A percentile compares a stretch with the other conserved stretches of the same genome.
Evolutionary conservation across 352 stramenopile species (phyloP).

Genomic region (Phytophthora vignae): DNA sequence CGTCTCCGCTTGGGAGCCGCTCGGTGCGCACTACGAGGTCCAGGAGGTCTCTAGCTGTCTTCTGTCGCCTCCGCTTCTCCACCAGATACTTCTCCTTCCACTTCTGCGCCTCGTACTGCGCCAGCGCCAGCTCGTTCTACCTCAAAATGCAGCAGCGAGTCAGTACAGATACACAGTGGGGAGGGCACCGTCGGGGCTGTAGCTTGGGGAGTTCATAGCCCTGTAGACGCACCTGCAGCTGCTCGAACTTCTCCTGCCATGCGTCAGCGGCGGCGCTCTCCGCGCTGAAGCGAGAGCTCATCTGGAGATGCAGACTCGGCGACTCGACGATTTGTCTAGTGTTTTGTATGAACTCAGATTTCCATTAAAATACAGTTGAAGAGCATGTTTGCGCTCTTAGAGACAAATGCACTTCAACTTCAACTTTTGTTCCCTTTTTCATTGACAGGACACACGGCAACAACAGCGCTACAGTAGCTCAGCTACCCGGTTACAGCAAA

Average conservation of each 20-base stretch:
- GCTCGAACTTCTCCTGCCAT: slow-evolving; percentile 53
- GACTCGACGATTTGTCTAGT: background rate
- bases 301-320: background rate
- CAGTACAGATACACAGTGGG: slow-evolving; percentile 1
- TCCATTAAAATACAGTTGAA: slow-evolving; percentile 7
- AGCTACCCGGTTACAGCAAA: slow-evolving; percentile 4
- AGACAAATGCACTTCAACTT: slow-evolving; percentile 11
- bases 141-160: slow-evolving; percentile 5
- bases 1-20: slow-evolving; percentile 27
- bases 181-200: no score
- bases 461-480: background rate
- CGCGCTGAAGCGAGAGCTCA: slow-evolving; percentile 39
- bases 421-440: background rate
- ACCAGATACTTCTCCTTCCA: slow-evolving; percentile 87
- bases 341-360: slow-evolving; percentile 17
- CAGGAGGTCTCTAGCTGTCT: slow-evolving; percentile 69
- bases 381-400: slow-evolving; percentile 6
- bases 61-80: slow-evolving; percentile 74
- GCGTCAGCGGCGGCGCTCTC: slow-evolving; percentile 31
- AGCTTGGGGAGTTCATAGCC: background rate
- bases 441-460: background rate
- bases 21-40: slow-evolving; percentile 66
- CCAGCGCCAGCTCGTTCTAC: slow-evolving; percentile 70
- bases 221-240: slow-evolving; percentile 45
- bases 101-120: slow-evolving; percentile 70